Percentiles rank a stretch among this genome's conserved stretches.
Evolutionary conservation across 768 basidiomycete genomes (phyloP).

Genomic region (Amanita exitialis): DNA sequence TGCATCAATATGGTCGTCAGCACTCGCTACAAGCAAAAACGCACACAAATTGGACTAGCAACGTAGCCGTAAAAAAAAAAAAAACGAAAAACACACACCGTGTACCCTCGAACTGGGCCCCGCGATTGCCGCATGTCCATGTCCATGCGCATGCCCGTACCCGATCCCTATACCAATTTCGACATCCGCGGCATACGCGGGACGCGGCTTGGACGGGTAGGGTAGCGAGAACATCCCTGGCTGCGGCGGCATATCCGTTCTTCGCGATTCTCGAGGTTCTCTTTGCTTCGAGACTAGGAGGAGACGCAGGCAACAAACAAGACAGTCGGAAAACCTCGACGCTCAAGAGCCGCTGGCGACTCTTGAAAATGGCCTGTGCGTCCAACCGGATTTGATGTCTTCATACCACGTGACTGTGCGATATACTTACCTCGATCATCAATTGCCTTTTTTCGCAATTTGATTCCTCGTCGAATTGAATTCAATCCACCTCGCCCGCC

Average conservation of each 20-base stretch:
- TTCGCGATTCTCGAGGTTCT: neutral
- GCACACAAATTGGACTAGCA: neutral
- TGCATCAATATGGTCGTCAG: constrained; percentile 1
- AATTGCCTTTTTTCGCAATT: neutral
- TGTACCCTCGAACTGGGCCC: constrained; percentile 33
- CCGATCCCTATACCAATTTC: constrained; percentile 17
- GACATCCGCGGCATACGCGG: constrained; percentile 11
- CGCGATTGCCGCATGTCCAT: constrained; percentile 25
- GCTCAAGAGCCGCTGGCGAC: neutral
- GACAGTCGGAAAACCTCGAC: neutral
- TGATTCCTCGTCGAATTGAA: no score
- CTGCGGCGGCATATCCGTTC: constrained; percentile 37
- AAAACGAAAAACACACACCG: constrained; percentile 18
- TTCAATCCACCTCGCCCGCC: no score
- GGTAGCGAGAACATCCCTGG: constrained; percentile 59
- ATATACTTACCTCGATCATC: neutral
- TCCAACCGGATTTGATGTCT: neutral
- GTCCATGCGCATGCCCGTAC: constrained; percentile 17
- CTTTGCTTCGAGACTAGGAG: neutral
- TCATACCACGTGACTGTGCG: constrained; percentile 5
- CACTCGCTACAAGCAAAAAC: neutral
- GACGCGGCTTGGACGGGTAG: constrained; percentile 23
- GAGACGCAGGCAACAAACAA: neutral
- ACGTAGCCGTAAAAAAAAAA: neutral
- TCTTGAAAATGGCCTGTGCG: neutral